phyloP scores from a whole-genome alignment of 768 basidiomycete genomes.

The Pulveroboletus sp. region DNA sequence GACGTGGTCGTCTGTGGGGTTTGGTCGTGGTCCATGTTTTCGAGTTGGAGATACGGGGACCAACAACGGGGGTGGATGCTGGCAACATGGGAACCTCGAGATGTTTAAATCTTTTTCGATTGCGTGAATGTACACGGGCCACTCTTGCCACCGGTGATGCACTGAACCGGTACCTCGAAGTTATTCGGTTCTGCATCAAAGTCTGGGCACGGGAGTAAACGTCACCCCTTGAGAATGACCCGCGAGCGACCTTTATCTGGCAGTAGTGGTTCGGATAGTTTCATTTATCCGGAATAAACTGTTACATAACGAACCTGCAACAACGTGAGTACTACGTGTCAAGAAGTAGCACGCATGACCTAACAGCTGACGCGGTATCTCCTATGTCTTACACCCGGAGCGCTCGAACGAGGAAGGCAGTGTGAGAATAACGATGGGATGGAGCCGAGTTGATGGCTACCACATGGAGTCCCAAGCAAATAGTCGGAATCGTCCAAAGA shows the following conservation, averaged over 20 bases:
- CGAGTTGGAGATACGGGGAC: background rate
- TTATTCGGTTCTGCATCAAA: background rate
- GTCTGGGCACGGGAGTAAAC: background rate
- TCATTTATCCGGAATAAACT: no score
- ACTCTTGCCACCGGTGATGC: no score
- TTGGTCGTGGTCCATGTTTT: constrained; percentile 15
- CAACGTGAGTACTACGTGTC: background rate
- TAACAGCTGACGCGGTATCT: background rate
- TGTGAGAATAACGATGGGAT: no score
- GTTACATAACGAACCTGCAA: background rate
- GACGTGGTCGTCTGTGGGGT: background rate
- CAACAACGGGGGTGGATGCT: background rate
- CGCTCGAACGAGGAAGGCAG: background rate
- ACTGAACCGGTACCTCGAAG: background rate
- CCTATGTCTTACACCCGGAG: background rate
- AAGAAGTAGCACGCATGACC: background rate
- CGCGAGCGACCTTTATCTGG: background rate
- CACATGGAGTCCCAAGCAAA: no score
- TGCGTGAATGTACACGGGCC: background rate
- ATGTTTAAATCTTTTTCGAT: background rate
- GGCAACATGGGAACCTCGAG: constrained; percentile 5
- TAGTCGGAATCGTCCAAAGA: no score
- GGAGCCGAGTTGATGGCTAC: background rate
- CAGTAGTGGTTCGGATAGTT: background rate
- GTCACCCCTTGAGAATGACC: background rate